Base-by-base conservation (phyloP, 208 protist genomes). In the Trypanosoma mega region DNA sequence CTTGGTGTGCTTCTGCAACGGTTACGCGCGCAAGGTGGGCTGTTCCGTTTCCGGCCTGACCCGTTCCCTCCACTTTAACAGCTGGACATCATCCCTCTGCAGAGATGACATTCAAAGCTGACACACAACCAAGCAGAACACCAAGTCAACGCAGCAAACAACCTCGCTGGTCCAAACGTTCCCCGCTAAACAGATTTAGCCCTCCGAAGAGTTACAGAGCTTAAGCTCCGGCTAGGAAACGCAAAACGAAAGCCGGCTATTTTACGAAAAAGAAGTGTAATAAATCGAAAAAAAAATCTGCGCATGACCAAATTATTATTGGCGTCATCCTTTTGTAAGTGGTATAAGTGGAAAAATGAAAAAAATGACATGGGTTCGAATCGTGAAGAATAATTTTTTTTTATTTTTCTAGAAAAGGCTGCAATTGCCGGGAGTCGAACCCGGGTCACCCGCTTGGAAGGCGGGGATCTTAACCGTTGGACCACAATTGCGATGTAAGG, bases 11-110 rank as follows among this genome's bases (percentile, higher is more conserved):
- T 85, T 88, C 85, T 87, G 66, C 85, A 92, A 92, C 85, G 85
- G 74, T 78, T 59, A 74, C 81, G 79, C 83, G 85, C 85, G 85
- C 80, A 64, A 75, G 79, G 73, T 85, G 80, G 81, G 81, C 71
- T 92, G 85, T 68, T 89, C 85, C 85, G 85, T 92, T 72, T 14
- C 85, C 85, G 85, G 85, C 82, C 85, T 92, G 82, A 92, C 81
- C 81, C 80, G 44, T 18, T 92, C 54, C 74, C 81, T 64, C 63
- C 56, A 63, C 85, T 85, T 87, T 48, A 92, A 92, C 80, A 73
- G 78, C 66, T 45, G 54, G 36, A 51, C 29, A 54, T 31, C 57
- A 45, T 55, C 76, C 63, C 82, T 88, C 81, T 88, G 21, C 79
- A 89, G 80, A 54, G 66, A 64, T 43, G 31, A 52, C 9, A 20